Evolutionary conservation across 345 rosid species (phyloP), one percentile per base, ranked within the genome.

Genomic region (Fremontodendron californicum): DNA sequence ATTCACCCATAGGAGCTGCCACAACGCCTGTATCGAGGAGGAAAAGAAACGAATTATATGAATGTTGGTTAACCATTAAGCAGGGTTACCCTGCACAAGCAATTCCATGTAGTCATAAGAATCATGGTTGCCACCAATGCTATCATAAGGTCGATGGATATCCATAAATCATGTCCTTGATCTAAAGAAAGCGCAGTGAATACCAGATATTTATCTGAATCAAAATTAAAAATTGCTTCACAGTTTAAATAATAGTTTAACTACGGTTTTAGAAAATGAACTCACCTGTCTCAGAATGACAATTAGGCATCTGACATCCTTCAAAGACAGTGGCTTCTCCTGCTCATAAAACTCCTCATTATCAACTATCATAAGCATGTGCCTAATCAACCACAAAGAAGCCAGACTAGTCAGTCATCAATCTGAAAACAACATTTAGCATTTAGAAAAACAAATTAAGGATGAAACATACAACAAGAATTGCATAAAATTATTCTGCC

Each of bases 341-440:
- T 89, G 89, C 81, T 96, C 98, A 78, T 96, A 96, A 76, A 96
- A 96, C 86, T 94, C 99, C 83, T 93, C 99, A 78, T 92, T 96
- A 80, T 94, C 98, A 66, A 91, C 94, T 81, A 93, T 87, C 87
- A 75, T 94, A 82, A 96, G 99, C 99, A 96, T 91, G 85, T 92
- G 97, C 97, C 99, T 96, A 89, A 78, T 79, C 75, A 87, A 80
- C 77, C 79, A 81, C 52, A 48, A 81, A 78, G 61, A 48, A 77
- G 73, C 77, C 51, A 74, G 33, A 42, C 5, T 37, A 66, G 52
- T 61, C 65, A 13, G n/a, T 23, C 37, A 73, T 60, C 69, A 73
- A 60, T 48, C 29, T 5, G 33, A 65, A 43, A 78, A 19, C 31
- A 45, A 39, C 62, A 21, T 75, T 73, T 42, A 77, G 27, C 57